phyloP scores from a whole-genome alignment of 768 basidiomycete genomes.

The Termitomyces titanicus region DNA sequence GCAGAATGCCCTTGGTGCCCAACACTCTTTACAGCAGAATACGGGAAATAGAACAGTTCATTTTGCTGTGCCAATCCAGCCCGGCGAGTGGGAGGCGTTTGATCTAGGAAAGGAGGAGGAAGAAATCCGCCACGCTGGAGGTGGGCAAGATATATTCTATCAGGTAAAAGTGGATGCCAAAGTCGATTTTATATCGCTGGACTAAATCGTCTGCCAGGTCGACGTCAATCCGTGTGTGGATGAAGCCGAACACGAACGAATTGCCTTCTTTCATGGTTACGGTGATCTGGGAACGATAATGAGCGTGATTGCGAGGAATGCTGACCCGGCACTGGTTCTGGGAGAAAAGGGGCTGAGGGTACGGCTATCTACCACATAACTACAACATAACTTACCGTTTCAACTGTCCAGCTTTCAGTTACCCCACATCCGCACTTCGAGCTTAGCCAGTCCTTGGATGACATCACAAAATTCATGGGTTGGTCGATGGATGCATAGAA shows the following conservation, averaged over 20 bases:
- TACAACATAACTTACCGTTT: neutral
- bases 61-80: neutral
- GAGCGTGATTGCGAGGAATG: conserved; percentile 47
- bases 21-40: neutral
- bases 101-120: neutral
- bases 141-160: neutral
- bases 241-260: conserved; percentile 44
- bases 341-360: conserved; percentile 58
- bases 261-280: conserved; percentile 57
- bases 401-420: neutral
- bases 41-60: neutral
- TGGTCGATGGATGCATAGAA: conserved; percentile 49
- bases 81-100: neutral
- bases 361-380: neutral
- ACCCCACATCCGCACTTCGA: neutral
- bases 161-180: neutral
- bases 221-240: conserved; percentile 61
- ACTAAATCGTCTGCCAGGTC: conserved; percentile 32
- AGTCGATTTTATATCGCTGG: neutral
- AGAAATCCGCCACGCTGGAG: neutral
- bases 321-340: conserved; percentile 37
- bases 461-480: conserved; percentile 54
- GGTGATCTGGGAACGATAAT: conserved; percentile 73
- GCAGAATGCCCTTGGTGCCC: neutral
- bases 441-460: conserved; percentile 33